Conservation (phyloP, 345 rosid genomes). For the Syzygium oleosum region DNA sequence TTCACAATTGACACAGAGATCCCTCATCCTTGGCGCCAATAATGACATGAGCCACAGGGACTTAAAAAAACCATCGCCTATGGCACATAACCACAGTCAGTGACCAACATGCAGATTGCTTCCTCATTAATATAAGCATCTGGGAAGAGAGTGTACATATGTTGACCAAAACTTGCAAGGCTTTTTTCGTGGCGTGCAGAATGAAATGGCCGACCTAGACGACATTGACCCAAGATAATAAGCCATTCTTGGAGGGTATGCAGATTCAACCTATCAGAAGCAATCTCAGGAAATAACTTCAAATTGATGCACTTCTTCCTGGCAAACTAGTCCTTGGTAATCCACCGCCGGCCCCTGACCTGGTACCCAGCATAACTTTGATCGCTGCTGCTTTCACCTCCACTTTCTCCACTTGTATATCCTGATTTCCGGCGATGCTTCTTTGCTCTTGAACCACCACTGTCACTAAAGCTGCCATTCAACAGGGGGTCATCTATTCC, state of each 20-base stretch:
- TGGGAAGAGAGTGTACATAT: neutral
- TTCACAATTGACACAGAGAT: neutral
- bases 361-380: conserved; percentile 67
- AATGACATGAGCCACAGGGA: neutral
- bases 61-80: neutral
- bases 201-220: neutral
- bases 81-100: neutral
- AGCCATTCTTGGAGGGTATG: neutral
- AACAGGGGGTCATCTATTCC: conserved; percentile 97
- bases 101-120: neutral
- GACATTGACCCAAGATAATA: neutral
- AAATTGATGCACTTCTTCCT: neutral
- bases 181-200: neutral
- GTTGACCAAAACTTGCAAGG: neutral
- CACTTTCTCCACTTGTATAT: conserved; percentile 75
- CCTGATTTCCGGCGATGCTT: conserved; percentile 68
- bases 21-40: neutral
- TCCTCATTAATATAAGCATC: neutral
- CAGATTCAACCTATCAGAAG: neutral
- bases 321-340: conserved; percentile 52
- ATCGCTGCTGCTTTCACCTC: conserved; percentile 96
- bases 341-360: conserved; percentile 76
- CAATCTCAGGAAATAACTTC: neutral
- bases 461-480: conserved; percentile 84
- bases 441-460: conserved; percentile 56